phyloP scores from a whole-genome alignment of 306 rosid genomes.

The Castanea mollissima region DNA sequence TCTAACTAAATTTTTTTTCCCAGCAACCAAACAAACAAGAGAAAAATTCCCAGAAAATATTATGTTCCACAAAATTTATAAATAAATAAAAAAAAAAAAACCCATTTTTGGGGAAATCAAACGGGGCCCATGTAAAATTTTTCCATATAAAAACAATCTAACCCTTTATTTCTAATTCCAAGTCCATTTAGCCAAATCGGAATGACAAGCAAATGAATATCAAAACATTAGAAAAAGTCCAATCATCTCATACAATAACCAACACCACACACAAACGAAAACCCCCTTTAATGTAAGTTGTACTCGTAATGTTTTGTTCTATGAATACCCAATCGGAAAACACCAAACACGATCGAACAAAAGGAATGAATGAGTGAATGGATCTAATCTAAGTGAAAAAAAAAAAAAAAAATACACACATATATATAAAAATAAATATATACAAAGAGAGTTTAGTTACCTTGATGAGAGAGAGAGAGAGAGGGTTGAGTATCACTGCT shows the following conservation, averaged over 20 bases:
- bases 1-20: background rate
- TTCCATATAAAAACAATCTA: background rate
- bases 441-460: background rate
- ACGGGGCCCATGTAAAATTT: too few species aligned
- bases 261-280: background rate
- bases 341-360: too few species aligned
- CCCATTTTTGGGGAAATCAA: too few species aligned
- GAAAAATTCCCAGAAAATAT: too few species aligned
- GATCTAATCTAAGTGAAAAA: too few species aligned
- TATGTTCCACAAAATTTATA: too few species aligned
- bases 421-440: accelerated
- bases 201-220: background rate
- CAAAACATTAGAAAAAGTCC: background rate
- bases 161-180: background rate
- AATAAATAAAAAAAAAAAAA: too few species aligned
- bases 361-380: too few species aligned
- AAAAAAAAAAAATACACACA: too few species aligned
- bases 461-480: too few species aligned
- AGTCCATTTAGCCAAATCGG: background rate
- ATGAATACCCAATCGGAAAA: background rate
- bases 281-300: background rate
- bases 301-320: background rate
- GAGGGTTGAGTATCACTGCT: background rate
- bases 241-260: background rate
- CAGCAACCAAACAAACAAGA: background rate